Evolutionary conservation across 306 rosid species (phyloP), one percentile per base, ranked within the genome.

Genomic region (Sechiopsis laciniata): DNA sequence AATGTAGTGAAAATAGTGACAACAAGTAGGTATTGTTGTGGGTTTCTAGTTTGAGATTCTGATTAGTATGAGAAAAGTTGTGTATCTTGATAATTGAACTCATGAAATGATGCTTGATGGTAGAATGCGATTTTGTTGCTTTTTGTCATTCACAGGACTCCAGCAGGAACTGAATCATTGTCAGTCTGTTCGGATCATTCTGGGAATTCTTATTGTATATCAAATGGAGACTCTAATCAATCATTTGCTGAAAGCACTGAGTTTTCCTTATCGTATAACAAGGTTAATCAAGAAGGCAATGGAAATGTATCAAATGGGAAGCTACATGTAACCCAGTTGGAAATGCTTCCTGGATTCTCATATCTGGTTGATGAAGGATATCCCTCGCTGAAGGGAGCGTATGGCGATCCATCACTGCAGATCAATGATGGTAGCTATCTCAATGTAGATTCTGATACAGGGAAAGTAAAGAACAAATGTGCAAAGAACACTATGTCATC

Each of bases 131-230:
- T 74, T 66, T 16, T 74, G 20, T 65, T 83, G 75, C 64, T 81
- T 83, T 83, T 58, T 75, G 59, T 63, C 55, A 37, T 53, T 61
- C 58, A 60, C 74, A 94, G 99, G 99, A 85, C 91, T 75, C 95
- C 91, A 2, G 97, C 76, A 62, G 95, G 83, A 65, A 84, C 88
- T 51, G 87, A 83, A 76, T 89, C 99, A 16, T 59, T 79, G 24
- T 90, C 89, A 1, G 95, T 79, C 56, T 91, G 81, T 74, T 84
- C 86, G 8, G 91, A 82, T 69, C 84, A 63, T 86, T 87, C 81
- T 24, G 86, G 84, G 63, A 85, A 79, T 81, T 78, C 83, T 74
- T 82, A 73, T 24, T 73, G 72, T 59, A 70, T 81, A 73, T 77
- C 85, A 58, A 88, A 80, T 17, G 89, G 78, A 56, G 86, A 85